phyloP scores from a whole-genome alignment of 805 yeast genomes.

The Nakazawaea anatomiae region DNA sequence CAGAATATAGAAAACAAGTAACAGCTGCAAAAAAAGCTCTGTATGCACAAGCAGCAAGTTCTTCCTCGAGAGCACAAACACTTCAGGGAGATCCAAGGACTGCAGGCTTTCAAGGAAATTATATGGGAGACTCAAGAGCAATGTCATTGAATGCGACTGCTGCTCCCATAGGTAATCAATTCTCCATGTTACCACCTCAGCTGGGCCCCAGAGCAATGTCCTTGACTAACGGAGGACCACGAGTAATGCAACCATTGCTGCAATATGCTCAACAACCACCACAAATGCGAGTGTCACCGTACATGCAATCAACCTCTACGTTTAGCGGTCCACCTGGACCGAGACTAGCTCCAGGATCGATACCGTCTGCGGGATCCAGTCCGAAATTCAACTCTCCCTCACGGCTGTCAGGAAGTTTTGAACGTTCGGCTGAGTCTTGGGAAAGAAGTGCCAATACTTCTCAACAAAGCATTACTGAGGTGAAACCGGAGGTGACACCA shows the following conservation, averaged over 20 bases:
- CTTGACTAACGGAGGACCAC: conserved; percentile 15
- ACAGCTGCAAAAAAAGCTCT: conserved; percentile 61
- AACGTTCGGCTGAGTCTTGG: neutral
- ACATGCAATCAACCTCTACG: conserved; percentile 7
- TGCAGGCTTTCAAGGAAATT: conserved; percentile 20
- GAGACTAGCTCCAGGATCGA: neutral
- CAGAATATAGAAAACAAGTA: conserved; percentile 65
- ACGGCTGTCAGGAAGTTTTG: neutral
- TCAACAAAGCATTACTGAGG: conserved; percentile 5
- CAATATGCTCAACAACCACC: conserved; percentile 11
- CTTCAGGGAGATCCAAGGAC: conserved; percentile 22
- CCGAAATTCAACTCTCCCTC: neutral
- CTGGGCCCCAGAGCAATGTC: conserved; percentile 26
- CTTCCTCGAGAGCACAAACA: conserved; percentile 10
- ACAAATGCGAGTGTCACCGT: conserved; percentile 2
- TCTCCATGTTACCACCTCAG: conserved; percentile 7
- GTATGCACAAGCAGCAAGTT: conserved; percentile 12
- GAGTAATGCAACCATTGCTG: conserved; percentile 9
- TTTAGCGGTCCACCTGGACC: neutral
- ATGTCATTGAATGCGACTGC: conserved; percentile 31
- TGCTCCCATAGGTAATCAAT: conserved; percentile 6
- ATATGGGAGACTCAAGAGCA: conserved; percentile 31
- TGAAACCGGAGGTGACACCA: neutral
- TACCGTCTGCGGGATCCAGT: neutral
- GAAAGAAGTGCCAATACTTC: conserved; percentile 6